Conservation (phyloP, 2,329 filamentous ascomycete species). For the Ascosphaera apis region DNA sequence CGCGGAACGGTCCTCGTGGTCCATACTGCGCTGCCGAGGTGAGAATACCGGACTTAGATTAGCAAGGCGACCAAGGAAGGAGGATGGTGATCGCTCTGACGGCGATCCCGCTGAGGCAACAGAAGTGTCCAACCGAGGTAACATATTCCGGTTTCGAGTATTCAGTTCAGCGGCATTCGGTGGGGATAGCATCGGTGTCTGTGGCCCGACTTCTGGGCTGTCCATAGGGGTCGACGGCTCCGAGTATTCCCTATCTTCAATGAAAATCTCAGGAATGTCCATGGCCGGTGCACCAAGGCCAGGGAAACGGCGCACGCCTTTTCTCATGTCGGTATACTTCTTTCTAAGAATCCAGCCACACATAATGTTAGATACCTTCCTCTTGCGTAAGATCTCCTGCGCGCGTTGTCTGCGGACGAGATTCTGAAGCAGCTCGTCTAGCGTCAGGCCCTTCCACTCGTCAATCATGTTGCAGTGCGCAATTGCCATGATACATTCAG, state of each 20-base stretch:
- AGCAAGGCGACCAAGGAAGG: conserved; percentile 11
- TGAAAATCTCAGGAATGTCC: conserved; percentile 61
- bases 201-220: conserved; percentile 4
- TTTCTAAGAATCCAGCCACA: not conserved
- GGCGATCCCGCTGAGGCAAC: not conserved
- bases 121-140: conserved; percentile 1
- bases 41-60: conserved; percentile 28
- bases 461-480: conserved; percentile 98
- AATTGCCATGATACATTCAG: conserved; percentile 76
- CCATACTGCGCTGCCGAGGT: conserved; percentile 10
- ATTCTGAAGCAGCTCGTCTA: conserved; percentile 85
- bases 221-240: conserved; percentile 4
- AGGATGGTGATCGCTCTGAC: not conserved
- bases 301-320: not conserved
- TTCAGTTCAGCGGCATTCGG: conserved; percentile 3
- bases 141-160: conserved; percentile 2
- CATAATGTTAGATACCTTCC: conserved; percentile 14
- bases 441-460: conserved; percentile 80
- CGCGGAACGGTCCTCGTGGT: conserved; percentile 13
- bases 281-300: not conserved
- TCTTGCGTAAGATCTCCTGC: conserved; percentile 77
- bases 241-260: conserved; percentile 47
- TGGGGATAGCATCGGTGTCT: conserved; percentile 14
- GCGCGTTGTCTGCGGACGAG: conserved; percentile 78
- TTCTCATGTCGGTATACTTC: not conserved